Base-by-base conservation (phyloP, 345 rosid genomes). In the Trapa bicornis region DNA sequence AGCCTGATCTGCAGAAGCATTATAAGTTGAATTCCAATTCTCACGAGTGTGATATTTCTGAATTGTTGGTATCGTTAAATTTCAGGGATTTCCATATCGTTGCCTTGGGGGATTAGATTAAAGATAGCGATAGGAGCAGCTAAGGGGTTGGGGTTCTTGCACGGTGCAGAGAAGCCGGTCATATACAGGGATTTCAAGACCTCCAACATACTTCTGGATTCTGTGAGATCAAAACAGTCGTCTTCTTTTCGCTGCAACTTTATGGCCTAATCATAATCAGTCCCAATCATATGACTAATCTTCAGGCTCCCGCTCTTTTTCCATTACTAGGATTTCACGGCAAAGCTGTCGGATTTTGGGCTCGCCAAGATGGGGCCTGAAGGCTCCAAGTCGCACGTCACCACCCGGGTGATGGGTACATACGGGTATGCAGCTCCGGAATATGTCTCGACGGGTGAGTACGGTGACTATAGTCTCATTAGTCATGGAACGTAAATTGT, bases 371-470 rank as follows among this genome's bases (percentile, higher is more conserved):
- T 93, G 92, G 97, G 98, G 0, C 98, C 98, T 22, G 96, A 90
- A 71, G 98, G 98, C 39, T 93, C 96, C 5, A 78, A 93, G 66
- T 83, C 97, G n/a, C 98, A 93, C 67, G 98, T 93, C 42, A 88
- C 91, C 0, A 90, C 97, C 68, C 82, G 98, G 6, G 98, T 93
- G 45, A 93, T 93, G 98, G 98, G 98, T 13, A 93, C 98, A 11
- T 87, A 88, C 17, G 98, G 97, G 35, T 93, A 93, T 70, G 96
- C 97, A 42, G 98, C 97, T 14, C 97, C 98, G 0, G 98, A 93
- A 80, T 90, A 92, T 67, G 91, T 92, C 61, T 85, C 96, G 8
- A 89, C 97, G 56, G 98, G 96, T 88, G 37, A 17, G 22, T 45
- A 45, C 11, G 11, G 13, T 45, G 12, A 2, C 13, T 7, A 45